Base-by-base conservation (phyloP, 2,329 filamentous ascomycete species). In the Hymenoscyphus fructigenus region DNA sequence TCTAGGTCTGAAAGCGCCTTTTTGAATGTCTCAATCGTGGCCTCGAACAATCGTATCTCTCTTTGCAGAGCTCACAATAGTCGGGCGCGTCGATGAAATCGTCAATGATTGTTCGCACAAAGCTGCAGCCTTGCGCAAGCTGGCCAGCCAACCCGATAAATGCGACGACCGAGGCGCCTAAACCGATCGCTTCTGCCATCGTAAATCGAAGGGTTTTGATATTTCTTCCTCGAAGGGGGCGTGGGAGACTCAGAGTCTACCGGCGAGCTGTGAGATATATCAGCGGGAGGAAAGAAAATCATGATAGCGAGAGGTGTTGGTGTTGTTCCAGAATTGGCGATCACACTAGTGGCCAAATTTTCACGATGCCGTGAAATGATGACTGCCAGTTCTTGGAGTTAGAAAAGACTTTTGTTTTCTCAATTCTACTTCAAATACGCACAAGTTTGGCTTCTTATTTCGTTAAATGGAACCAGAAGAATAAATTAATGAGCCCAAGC, bases 101-200 rank as follows among this genome's bases (percentile, higher is more conserved):
- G 36, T 60, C 58, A 14, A 60, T 17, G 3, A 47, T 14, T 5
- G 36, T 26, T 23, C 23, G 26, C 20, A 47, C 32, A 36, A 15
- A 60, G n/a, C 47, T 29, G 44, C 59, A 55, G 38, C 59, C 59
- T 61, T 61, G 59, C 17, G 44, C 44, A 32, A 61, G 10, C 34
- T 61, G 59, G 15, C 59, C 59, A 14, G 44, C 59, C 7, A 61
- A 28, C 7, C 59, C 59, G 26, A 61, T 55, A 26, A 61, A 50
- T n/a, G 59, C 59, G 28, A 53, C 17, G 23, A 61, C 14, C 4
- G 41, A 53, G 14, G 59, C 38, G 5, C 41, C 59, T 34, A 38
- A 58, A 23, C 29, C 29, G 20, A 58, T 34, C 5, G 56, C 56
- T 26, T 58, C 32, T 15, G 56, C 56, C 56, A 58, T 58, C 15